These are phyloP conservation scores for Rheum nobile DNA, from an alignment of 148 eudicot genomes.

Conservation along the genomic window DNA sequence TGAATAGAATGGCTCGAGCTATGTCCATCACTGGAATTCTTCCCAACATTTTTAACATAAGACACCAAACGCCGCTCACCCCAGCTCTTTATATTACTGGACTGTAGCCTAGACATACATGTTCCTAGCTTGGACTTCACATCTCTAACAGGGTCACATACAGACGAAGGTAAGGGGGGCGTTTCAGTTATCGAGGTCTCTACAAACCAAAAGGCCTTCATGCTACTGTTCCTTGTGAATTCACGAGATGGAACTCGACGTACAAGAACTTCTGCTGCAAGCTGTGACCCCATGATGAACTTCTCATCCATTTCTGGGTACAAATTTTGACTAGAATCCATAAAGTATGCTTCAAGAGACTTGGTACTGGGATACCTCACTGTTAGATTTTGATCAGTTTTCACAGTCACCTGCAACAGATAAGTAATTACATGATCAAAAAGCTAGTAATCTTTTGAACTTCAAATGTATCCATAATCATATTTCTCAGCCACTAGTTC, in stretches of 20 bases:
- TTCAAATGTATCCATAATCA: neutral
- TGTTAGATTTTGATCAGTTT: neutral
- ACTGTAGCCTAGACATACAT: slow-evolving; percentile 16
- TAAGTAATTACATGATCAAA: neutral
- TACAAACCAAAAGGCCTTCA: slow-evolving; percentile 7
- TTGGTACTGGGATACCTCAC: slow-evolving; percentile 15
- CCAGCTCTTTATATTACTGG: slow-evolving; percentile 20
- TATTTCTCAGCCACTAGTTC: too few species aligned
- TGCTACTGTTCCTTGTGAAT: slow-evolving; percentile 10
- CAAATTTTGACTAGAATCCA: slow-evolving; percentile 1
- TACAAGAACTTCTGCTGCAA: slow-evolving; percentile 36
- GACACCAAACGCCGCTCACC: slow-evolving; percentile 19
- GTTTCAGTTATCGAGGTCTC: neutral
- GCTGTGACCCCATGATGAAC: slow-evolving; percentile 41
- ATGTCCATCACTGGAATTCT: slow-evolving; percentile 4
- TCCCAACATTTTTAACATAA: slow-evolving; percentile 13
- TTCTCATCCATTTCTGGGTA: slow-evolving; percentile 41
- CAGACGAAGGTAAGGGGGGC: slow-evolving; percentile 6
- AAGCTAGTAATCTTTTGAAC: neutral
- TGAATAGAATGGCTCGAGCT: neutral
- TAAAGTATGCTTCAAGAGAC: slow-evolving; percentile 29
- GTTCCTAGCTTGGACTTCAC: slow-evolving; percentile 16
- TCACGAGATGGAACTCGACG: slow-evolving; percentile 25
- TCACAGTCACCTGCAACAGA: slow-evolving; percentile 5
- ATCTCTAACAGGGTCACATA: neutral